Percentiles rank a stretch among this genome's conserved stretches.
phyloP scores from a whole-genome alignment of 2,329 filamentous ascomycete genomes.

The Ramularia collo-cygni region DNA sequence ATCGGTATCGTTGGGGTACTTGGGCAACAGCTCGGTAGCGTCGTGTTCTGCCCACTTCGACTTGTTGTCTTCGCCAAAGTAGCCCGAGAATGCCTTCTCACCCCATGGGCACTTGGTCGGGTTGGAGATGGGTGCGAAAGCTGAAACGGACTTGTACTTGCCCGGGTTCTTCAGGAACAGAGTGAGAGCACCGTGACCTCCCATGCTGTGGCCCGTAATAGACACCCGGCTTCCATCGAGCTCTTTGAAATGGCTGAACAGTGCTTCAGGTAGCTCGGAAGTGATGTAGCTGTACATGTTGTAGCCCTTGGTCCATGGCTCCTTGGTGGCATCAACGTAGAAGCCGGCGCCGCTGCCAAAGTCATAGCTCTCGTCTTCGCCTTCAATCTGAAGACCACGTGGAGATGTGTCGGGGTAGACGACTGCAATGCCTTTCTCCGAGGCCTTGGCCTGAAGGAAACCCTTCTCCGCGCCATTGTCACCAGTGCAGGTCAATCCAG shows the following conservation, averaged over 20 bases:
- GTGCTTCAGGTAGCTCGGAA: constrained; percentile 70
- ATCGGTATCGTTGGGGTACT: constrained; percentile 65
- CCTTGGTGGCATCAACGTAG: constrained; percentile 78
- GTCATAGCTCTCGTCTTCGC: constrained; percentile 83
- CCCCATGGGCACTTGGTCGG: constrained; percentile 75
- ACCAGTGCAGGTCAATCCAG: constrained; percentile 88
- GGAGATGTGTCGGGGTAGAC: constrained; percentile 94
- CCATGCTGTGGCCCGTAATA: constrained; percentile 95
- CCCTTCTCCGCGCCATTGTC: constrained; percentile 73
- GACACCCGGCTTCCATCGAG: constrained; percentile 66
- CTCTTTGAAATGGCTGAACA: constrained; percentile 64
- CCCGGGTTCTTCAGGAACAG: constrained; percentile 88
- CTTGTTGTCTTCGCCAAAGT: constrained; percentile 68
- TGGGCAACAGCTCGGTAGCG: constrained; percentile 78
- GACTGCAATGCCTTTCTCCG: constrained; percentile 76
- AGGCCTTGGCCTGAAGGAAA: constrained; percentile 82
- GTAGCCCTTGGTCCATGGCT: constrained; percentile 72
- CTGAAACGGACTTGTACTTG: constrained; percentile 53
- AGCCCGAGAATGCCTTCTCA: constrained; percentile 87
- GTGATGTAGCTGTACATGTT: constrained; percentile 92
- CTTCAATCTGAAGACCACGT: constrained; percentile 68
- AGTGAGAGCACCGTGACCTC: constrained; percentile 89
- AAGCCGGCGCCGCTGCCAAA: constrained; percentile 91
- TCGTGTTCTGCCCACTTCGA: constrained; percentile 83
- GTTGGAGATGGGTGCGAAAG: constrained; percentile 21